A percentile compares a stretch with the other conserved stretches of the same genome.
These are phyloP conservation scores for Epichloe amarillans DNA, from an alignment of 2,329 filamentous ascomycete genomes.

Conservation along the genomic window DNA sequence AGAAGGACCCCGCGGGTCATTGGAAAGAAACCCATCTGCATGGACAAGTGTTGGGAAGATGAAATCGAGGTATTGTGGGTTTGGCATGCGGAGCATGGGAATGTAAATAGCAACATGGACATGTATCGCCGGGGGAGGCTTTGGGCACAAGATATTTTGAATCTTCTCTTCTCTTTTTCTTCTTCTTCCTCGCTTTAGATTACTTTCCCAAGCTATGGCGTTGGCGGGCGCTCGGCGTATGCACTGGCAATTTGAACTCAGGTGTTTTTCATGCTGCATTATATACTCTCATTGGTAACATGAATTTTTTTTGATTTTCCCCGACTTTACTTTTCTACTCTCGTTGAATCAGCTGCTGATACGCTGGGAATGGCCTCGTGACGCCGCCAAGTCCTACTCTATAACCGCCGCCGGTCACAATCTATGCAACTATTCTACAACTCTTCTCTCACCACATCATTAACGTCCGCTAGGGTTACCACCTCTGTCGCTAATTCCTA, in stretches of 20 bases:
- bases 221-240: too few relatives aligned
- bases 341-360: neutral
- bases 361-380: neutral
- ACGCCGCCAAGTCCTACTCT: neutral
- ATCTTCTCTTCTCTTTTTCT: neutral
- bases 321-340: neutral
- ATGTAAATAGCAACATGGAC: neutral
- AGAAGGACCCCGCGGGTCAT: constrained; percentile 15
- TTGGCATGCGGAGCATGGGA: too few relatives aligned
- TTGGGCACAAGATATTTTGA: neutral
- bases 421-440: constrained; percentile 1
- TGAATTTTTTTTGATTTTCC: neutral
- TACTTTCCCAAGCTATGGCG: too few relatives aligned
- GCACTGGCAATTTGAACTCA: too few relatives aligned
- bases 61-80: too few relatives aligned
- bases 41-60: too few relatives aligned
- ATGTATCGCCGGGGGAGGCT: neutral
- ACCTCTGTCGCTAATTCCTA: neutral
- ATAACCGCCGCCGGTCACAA: neutral
- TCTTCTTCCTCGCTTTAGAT: neutral
- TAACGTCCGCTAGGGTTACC: neutral
- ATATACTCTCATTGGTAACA: neutral
- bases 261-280: too few relatives aligned
- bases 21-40: constrained; percentile 11
- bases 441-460: constrained; percentile 2